Percentiles rank a stretch among this genome's conserved stretches.
Conservation (phyloP, 768 basidiomycete genomes). For the Crepidotus variabilis region DNA sequence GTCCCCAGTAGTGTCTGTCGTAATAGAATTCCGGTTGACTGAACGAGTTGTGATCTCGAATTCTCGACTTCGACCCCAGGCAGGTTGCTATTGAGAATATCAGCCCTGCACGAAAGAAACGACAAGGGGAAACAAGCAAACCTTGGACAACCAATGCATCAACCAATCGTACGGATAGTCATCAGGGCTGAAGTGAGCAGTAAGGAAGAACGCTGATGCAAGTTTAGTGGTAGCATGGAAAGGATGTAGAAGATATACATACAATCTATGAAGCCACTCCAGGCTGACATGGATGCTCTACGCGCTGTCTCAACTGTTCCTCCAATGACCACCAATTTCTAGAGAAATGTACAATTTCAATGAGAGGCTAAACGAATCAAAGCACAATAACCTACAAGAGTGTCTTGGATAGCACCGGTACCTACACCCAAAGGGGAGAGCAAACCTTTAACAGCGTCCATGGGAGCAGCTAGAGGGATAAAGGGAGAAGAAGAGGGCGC, state of each 20-base stretch:
- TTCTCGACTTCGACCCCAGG: conserved; percentile 84
- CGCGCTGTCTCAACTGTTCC: conserved; percentile 86
- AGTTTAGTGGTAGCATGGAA: background rate
- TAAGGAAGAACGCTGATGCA: conserved; percentile 74
- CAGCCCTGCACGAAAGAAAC: background rate
- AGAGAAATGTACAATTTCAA: conserved; percentile 10
- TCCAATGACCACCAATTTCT: conserved; percentile 91
- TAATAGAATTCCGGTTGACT: conserved; percentile 59
- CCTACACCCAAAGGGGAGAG: conserved; percentile 69
- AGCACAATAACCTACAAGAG: conserved; percentile 46
- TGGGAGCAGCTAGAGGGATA: conserved; percentile 27
- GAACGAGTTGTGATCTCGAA: conserved; percentile 88
- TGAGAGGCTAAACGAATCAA: background rate
- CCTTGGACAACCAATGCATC: conserved; percentile 89
- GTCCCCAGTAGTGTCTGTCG: conserved; percentile 68
- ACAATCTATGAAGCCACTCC: conserved; percentile 92
- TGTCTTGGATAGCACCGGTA: conserved; percentile 72
- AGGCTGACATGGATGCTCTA: conserved; percentile 76
- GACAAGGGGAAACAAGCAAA: conserved; percentile 19
- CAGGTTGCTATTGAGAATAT: conserved; percentile 64
- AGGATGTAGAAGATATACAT: conserved; percentile 17
- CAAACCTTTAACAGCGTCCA: conserved; percentile 71
- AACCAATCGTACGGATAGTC: conserved; percentile 91
- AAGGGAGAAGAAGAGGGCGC: conserved; percentile 30
- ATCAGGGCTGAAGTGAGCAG: conserved; percentile 84